A percentile compares a stretch with the other conserved stretches of the same genome.
These are phyloP conservation scores for Austroboletus olivaceoglutinosus DNA, from an alignment of 1,284 basidiomycete species.

Conservation along the genomic window DNA sequence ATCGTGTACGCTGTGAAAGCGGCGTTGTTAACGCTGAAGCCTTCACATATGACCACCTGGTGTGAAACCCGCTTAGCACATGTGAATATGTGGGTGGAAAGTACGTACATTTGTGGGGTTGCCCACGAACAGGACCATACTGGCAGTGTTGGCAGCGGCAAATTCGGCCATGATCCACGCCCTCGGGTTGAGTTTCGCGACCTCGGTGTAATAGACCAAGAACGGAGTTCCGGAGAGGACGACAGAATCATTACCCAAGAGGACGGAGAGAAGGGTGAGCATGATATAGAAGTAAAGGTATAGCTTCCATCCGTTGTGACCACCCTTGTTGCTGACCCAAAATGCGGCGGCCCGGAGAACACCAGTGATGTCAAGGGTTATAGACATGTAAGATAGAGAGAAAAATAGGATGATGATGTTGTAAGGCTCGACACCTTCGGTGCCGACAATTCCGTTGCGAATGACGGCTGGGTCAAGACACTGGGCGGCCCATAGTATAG, in stretches of 20 bases:
- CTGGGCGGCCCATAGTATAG: slow-evolving; percentile 73
- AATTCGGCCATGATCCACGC: slow-evolving; percentile 58
- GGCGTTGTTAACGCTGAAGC: slow-evolving; percentile 57
- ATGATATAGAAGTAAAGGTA: slow-evolving; percentile 81
- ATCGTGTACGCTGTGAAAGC: slow-evolving; percentile 72
- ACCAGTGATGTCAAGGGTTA: slow-evolving; percentile 89
- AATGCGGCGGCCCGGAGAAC: slow-evolving; percentile 85
- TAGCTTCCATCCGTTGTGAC: slow-evolving; percentile 65
- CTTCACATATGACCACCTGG: slow-evolving; percentile 61
- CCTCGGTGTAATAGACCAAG: slow-evolving; percentile 81
- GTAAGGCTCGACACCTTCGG: slow-evolving; percentile 82
- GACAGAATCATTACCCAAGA: slow-evolving; percentile 90
- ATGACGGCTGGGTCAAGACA: slow-evolving; percentile 68
- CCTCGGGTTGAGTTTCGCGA: slow-evolving; percentile 50
- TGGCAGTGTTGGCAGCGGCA: slow-evolving; percentile 78
- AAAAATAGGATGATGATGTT: slow-evolving; percentile 94
- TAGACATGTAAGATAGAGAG: slow-evolving; percentile 91
- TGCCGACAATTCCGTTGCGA: slow-evolving; percentile 68
- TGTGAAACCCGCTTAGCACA: neutral
- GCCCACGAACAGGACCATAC: slow-evolving; percentile 65
- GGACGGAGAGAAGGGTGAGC: slow-evolving; percentile 74
- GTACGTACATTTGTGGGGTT: slow-evolving; percentile 67
- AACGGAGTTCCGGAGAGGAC: slow-evolving; percentile 86
- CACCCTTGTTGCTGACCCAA: slow-evolving; percentile 79
- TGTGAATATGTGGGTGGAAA: neutral